Base-by-base conservation (phyloP, 495 filamentous ascomycete species). In the Thozetella sp. region DNA sequence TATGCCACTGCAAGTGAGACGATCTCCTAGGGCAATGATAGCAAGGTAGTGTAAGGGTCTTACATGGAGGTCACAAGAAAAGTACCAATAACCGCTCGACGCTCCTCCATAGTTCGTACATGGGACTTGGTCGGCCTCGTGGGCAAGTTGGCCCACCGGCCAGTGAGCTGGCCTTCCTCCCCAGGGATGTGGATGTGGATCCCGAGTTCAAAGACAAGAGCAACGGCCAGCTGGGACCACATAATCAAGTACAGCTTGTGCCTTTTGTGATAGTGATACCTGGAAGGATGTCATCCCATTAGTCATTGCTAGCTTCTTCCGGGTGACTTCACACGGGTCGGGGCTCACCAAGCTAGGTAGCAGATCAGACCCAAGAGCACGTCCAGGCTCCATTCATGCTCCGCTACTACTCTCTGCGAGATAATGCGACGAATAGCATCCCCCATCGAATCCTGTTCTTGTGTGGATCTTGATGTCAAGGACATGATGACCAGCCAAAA, bases 401-500 rank as follows among this genome's bases (percentile, higher is more conserved):
- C 69, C 17, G 76, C 57, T 13, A 81, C 50, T 25, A 80, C 53
- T 48, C 70, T 67, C 50, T 76, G 66, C 3, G 67, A 66, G 30
- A 80, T 64, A 19, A 72, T 50, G 1, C 66, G 58, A 51, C 69
- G 75, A n/a, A 81, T 61, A 27, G 66, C 68, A 27, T 58, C 63
- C 20, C 68, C 68, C 3, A 77, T 56, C 3, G 46, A 43, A 0
- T 70, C 67, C 26, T 76, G 75, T 48, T 72, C 57, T 17, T 57
- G 62, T 17, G 64, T 65, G 0, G 54, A 64, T 40, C 51, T 68
- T 0, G 64, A 68, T 3, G 64, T 48, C 2, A 81, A 68, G 10
- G 70, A 66, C 71, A 80, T 77, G 17, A 82, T 79, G 25, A 71
- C 73, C 11, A 77, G 61, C 71, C 78, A 77, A 9, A 80, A 59